Base-by-base conservation (phyloP, 192 early-diverging fungal species). In the Thamnidium elegans region DNA sequence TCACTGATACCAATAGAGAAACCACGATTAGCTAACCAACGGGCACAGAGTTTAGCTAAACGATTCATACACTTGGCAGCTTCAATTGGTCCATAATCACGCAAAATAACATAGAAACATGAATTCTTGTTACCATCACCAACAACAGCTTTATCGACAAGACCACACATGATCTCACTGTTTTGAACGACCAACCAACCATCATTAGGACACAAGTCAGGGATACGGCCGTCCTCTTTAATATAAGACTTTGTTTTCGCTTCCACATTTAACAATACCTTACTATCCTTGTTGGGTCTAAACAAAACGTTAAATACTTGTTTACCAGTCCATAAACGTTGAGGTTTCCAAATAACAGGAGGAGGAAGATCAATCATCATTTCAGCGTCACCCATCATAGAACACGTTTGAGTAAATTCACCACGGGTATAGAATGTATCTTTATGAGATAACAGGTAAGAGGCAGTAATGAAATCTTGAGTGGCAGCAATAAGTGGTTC, bases 1-100 rank as follows among this genome's bases (percentile, higher is more conserved):
- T 99, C 98, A 62, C 92, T 91, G 48, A 99, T 94, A 50, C 98
- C 98, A 61, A 99, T 98, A 4, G 95, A 97, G 72, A 99, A 98
- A 47, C 98, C 98, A 59, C 88, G 86, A 70, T 96, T 92, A 0
- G 88, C 90, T 78, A 62, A 45, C 54, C 53, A 69, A 44, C 58
- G 50, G 7, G 58, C 58, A 45, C 66, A 68, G 2, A 55, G 43
- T 78, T 96, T 97, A 31, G 95, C 93, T 53, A 97, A 73, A 34
- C 92, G 79, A 78, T 97, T 99, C 96, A 99, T 98, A 65, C 91
- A 86, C 26, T 87, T 86, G 3, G 94, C 92, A 0, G 95, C 93
- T 56, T 87, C 90, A 17, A 79, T 77, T 4, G 90, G 78, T 3
- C 98, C 94, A 70, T 89, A 96, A 78, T 99, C 95, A 54, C 94